Conservation (phyloP, 805 yeast genomes). For the Teunomyces aglyptinius region DNA sequence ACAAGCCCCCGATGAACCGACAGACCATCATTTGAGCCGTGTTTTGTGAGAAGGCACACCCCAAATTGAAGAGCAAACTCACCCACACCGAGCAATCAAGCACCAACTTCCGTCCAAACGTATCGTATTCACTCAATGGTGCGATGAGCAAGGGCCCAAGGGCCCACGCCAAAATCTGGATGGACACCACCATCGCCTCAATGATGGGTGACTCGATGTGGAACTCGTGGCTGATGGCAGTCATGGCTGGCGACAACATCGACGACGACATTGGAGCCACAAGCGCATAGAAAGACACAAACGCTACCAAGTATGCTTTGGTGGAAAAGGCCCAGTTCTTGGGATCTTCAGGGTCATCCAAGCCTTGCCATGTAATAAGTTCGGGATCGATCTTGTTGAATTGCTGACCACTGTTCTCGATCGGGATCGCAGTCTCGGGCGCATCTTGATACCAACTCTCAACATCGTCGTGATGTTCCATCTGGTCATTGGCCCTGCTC, state of each 20-base stretch:
- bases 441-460: conserved; percentile 5
- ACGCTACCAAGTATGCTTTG: conserved; percentile 43
- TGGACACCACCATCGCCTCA: conserved; percentile 54
- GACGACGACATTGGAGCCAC: conserved; percentile 64
- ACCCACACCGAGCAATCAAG: conserved; percentile 51
- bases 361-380: conserved; percentile 65
- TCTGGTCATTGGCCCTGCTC: conserved; percentile 10
- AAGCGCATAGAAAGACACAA: conserved; percentile 55
- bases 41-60: conserved; percentile 59
- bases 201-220: conserved; percentile 41
- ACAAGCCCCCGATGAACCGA: conserved; percentile 63
- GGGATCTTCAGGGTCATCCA: conserved; percentile 57
- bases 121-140: conserved; percentile 61
- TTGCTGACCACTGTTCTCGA: conserved; percentile 50
- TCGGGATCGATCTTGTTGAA: conserved; percentile 59
- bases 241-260: conserved; percentile 59
- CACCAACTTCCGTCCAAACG: conserved; percentile 57
- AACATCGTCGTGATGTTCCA: conserved; percentile 2
- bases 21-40: conserved; percentile 60
- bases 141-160: conserved; percentile 64
- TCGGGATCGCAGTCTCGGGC: conserved; percentile 33
- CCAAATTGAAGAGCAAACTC: conserved; percentile 50
- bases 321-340: conserved; percentile 52
- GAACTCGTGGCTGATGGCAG: conserved; percentile 45
- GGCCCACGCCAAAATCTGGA: conserved; percentile 71